Conservation (phyloP, 371 early-diverging fungal genomes). For the Mortierella sp. region DNA sequence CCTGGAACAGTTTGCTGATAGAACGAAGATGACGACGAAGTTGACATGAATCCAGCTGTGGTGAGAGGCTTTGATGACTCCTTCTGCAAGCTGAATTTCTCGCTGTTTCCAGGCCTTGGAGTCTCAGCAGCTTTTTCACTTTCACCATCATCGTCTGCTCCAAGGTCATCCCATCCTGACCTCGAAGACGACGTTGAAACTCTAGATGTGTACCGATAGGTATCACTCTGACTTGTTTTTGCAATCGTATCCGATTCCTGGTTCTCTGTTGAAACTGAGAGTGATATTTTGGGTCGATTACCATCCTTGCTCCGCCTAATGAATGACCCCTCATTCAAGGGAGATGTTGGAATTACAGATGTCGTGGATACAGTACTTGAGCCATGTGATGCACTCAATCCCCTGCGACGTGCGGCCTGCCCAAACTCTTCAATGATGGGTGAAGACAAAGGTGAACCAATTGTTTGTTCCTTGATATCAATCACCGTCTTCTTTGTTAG, state of each 20-base stretch:
- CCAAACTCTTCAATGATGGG: constrained; percentile 12
- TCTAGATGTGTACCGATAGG: constrained; percentile 23
- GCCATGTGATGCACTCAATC: constrained; percentile 11
- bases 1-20: constrained; percentile 51
- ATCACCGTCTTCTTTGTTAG: constrained; percentile 4
- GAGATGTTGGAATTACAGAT: constrained; percentile 11
- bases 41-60: constrained; percentile 1
- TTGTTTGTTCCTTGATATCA: neutral
- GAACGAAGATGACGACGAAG: constrained; percentile 32
- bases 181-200: constrained; percentile 24
- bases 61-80: neutral
- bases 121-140: neutral
- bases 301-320: constrained; percentile 37
- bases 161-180: constrained; percentile 42
- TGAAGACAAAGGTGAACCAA: neutral
- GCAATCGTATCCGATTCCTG: constrained; percentile 9
- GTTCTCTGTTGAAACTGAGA: neutral
- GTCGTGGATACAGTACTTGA: neutral
- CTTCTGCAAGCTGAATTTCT: neutral
- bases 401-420: constrained; percentile 17
- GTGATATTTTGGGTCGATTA: constrained; percentile 7
- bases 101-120: neutral
- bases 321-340: constrained; percentile 21
- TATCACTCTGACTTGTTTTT: constrained; percentile 40
- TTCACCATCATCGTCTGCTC: constrained; percentile 10